Percentiles rank a stretch among this genome's conserved stretches.
These are phyloP conservation scores for Ophiostoma ips DNA, from an alignment of 2,329 filamentous ascomycete genomes.

Conservation along the genomic window DNA sequence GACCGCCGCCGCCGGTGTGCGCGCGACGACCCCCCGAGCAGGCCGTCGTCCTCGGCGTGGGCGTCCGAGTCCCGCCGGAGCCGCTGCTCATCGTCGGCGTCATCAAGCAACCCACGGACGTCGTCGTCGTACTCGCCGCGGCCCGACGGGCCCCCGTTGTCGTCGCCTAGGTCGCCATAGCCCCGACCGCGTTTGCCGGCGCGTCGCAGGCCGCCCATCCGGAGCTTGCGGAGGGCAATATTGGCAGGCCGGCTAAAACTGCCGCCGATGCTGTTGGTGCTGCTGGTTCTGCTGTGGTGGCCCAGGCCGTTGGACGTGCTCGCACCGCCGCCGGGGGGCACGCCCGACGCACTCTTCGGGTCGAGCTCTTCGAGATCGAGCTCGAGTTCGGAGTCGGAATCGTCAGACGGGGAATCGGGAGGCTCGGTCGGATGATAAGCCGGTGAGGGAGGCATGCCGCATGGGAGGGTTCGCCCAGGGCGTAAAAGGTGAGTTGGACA, in stretches of 20 bases:
- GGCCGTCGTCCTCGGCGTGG: slow-evolving; percentile 55
- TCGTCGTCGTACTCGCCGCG: slow-evolving; percentile 39
- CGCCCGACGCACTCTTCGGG: slow-evolving; percentile 29
- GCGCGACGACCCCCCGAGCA: slow-evolving; percentile 41
- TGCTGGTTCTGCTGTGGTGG: neutral
- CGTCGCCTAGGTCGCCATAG: slow-evolving; percentile 46
- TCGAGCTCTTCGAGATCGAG: slow-evolving; percentile 71
- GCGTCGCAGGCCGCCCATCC: slow-evolving; percentile 50
- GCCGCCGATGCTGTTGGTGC: neutral
- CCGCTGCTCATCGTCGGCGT: slow-evolving; percentile 27
- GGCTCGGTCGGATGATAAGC: slow-evolving; percentile 41
- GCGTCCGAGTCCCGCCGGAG: slow-evolving; percentile 43
- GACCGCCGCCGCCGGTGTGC: slow-evolving; percentile 20
- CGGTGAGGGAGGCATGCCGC: slow-evolving; percentile 44
- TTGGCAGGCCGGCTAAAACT: slow-evolving; percentile 28
- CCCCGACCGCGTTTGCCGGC: slow-evolving; percentile 38
- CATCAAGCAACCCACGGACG: slow-evolving; percentile 9
- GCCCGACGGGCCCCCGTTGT: neutral
- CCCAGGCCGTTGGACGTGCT: slow-evolving; percentile 11
- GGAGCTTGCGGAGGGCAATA: slow-evolving; percentile 59
- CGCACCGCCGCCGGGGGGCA: slow-evolving; percentile 18
- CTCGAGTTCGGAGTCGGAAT: slow-evolving; percentile 67
- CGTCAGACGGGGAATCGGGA: slow-evolving; percentile 50
- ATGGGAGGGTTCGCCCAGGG: slow-evolving; percentile 15
- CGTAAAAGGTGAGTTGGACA: neutral